These are phyloP conservation scores for Starmerella gropengiesseri DNA, from an alignment of 805 yeast species.

Conservation along the genomic window DNA sequence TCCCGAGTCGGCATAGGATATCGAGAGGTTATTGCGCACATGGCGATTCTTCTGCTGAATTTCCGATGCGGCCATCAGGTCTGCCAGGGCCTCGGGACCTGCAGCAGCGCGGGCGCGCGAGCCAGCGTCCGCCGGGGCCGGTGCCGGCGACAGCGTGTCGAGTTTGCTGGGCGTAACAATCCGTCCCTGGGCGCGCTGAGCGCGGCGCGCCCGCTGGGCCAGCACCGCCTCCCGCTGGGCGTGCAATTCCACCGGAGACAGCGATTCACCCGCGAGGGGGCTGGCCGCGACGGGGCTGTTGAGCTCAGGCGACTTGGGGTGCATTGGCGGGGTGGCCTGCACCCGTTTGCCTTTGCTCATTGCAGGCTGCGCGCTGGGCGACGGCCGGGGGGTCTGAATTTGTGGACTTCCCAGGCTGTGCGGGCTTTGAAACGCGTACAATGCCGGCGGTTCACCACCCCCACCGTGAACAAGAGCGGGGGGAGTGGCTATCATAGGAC, in stretches of 20 bases:
- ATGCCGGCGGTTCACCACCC: no score
- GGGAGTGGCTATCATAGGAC: neutral
- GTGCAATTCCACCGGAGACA: neutral
- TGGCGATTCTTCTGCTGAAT: neutral
- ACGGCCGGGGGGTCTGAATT: neutral
- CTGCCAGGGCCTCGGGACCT: conserved; percentile 3
- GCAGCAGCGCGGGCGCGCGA: neutral
- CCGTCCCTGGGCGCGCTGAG: conserved; percentile 12
- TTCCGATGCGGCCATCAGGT: neutral
- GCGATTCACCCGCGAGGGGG: neutral
- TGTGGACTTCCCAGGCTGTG: neutral
- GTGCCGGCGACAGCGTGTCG: no score
- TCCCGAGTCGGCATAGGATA: neutral
- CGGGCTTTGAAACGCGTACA: no score
- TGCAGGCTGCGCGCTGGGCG: no score
- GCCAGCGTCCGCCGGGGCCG: no score
- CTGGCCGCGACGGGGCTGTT: neutral
- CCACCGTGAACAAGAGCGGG: no score
- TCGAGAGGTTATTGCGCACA: neutral
- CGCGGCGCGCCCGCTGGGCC: conserved; percentile 12
- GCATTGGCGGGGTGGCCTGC: no score
- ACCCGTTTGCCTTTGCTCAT: no score
- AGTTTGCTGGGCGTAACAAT: conserved; percentile 2
- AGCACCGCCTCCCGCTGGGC: neutral
- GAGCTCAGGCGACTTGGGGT: neutral